Conservation (phyloP, 768 basidiomycete species). For the Agrocybe chaxingu region DNA sequence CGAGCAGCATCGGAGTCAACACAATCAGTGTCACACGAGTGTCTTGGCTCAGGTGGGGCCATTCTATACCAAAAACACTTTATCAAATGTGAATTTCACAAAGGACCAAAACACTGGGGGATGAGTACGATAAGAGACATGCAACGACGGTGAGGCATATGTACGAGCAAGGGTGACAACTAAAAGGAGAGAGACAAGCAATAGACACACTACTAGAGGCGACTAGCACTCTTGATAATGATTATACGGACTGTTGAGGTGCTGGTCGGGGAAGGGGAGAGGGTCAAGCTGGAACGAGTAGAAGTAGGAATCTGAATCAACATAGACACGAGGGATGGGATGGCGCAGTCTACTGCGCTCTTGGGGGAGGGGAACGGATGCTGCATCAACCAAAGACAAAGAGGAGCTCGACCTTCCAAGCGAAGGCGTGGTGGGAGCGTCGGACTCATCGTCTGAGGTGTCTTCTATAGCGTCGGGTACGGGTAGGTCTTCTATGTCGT, state of each 20-base stretch:
- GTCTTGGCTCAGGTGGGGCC: neutral
- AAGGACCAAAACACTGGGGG: conserved; percentile 9
- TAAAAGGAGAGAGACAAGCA: conserved; percentile 21
- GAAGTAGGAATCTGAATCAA: conserved; percentile 58
- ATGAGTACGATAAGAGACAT: conserved; percentile 15
- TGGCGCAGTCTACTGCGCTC: conserved; percentile 49
- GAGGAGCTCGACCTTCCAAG: conserved; percentile 56
- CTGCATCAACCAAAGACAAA: conserved; percentile 47
- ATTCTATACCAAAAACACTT: conserved; percentile 11
- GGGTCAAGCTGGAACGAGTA: conserved; percentile 69
- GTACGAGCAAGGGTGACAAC: conserved; percentile 12
- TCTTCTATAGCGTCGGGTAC: conserved; percentile 84
- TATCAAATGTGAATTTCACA: conserved; percentile 14
- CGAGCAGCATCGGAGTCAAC: conserved; percentile 7
- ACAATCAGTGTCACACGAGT: neutral
- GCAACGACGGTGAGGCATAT: conserved; percentile 19
- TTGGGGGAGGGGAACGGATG: conserved; percentile 44
- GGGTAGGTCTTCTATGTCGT: conserved; percentile 66
- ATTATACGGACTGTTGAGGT: conserved; percentile 47
- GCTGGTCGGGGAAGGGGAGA: conserved; percentile 62
- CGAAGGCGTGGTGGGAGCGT: conserved; percentile 61
- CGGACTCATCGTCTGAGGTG: conserved; percentile 83
- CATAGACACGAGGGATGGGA: conserved; percentile 56
- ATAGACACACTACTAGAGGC: conserved; percentile 24
- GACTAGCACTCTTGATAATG: conserved; percentile 65